phyloP scores from a whole-genome alignment of 2,329 filamentous ascomycete species.

The Chrysoporthe puriensis region DNA sequence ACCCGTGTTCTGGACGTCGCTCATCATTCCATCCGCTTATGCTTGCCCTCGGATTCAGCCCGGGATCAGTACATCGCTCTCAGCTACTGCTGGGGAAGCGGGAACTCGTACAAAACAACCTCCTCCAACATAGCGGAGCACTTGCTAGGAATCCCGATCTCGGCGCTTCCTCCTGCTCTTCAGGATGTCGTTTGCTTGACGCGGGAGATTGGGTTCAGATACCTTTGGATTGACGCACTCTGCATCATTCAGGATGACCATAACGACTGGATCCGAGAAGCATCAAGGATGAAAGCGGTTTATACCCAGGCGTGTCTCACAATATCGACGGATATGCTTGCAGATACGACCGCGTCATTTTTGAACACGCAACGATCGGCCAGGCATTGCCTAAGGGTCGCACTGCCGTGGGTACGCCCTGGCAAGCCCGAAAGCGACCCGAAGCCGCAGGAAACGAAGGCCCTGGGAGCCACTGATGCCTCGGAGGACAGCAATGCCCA shows the following conservation, averaged over 20 bases:
- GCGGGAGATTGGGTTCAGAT: conserved; percentile 3
- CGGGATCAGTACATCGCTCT: not conserved
- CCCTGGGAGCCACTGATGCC: not conserved
- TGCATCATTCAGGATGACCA: conserved; percentile 19
- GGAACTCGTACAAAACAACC: not conserved
- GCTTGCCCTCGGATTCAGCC: not conserved
- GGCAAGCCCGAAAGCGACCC: not conserved
- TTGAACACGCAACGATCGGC: not conserved
- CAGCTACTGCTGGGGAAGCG: conserved; percentile 19
- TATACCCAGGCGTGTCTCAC: conserved; percentile 12
- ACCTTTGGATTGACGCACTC: conserved; percentile 17
- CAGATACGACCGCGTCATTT: not conserved
- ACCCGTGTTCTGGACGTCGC: conserved; percentile 7
- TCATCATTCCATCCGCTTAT: not conserved
- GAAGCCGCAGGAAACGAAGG: not conserved
- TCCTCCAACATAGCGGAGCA: not conserved
- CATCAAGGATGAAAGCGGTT: conserved; percentile 13
- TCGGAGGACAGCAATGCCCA: not conserved
- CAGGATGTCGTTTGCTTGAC: not conserved
- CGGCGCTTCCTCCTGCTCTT: conserved; percentile 5
- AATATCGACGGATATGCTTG: conserved; percentile 9
- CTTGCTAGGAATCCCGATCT: not conserved
- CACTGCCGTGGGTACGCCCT: conserved; percentile 1
- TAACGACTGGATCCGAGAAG: conserved; percentile 13
- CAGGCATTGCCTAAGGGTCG: conserved; percentile 2